Base-by-base conservation (phyloP, 495 filamentous ascomycete species). In the Aeminium ludgeri region DNA sequence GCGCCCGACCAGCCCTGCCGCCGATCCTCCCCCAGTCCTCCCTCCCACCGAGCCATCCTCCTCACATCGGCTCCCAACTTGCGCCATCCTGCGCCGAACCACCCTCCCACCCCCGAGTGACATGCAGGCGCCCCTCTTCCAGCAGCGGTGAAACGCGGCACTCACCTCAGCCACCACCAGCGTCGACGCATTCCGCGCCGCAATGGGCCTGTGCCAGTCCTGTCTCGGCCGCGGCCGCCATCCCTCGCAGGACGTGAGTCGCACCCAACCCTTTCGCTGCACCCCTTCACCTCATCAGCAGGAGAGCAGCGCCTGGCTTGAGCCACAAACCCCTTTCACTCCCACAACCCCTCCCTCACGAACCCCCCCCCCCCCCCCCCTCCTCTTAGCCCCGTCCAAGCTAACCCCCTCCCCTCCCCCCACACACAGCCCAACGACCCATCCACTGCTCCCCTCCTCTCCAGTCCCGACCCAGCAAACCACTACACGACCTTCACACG, bases 181-280 rank as follows among this genome's bases (percentile, higher is more conserved):
- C 23, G 23, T 8, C 8, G 4, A 25, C 23, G 23, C 23, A 25
- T 25, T 25, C 23, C 23, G 23, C 23, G 23, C 23, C 4, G 23
- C 23, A 35, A 62, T 62, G 59, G 59, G 59, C 31, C 41, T 56
- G 43, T 62, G 59, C 49, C 38, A 50, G 12, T 62, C 59, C 44
- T 62, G 59, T 40, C 55, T 61, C 19, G 53, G 53, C 36, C 43
- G 50, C 12, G 45, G 52, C 13, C 55, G 57, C 42, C 53, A 52
- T 40, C 42, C 55, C 41, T 58, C 57, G 30, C 49, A 51, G 32
- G 48, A 56, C 34, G 57, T 62, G 36, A 50, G 57, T 49, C 32
- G 19, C 30, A 30, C 29, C 16, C 36, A 2, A 34, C 25, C 19
- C 36, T 20, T 25, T 15, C 35, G 6, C 23, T 19, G 19, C 18